Evolutionary conservation across 1,284 basidiomycete genomes (phyloP).

Genomic region (Trichosporon sp.): DNA sequence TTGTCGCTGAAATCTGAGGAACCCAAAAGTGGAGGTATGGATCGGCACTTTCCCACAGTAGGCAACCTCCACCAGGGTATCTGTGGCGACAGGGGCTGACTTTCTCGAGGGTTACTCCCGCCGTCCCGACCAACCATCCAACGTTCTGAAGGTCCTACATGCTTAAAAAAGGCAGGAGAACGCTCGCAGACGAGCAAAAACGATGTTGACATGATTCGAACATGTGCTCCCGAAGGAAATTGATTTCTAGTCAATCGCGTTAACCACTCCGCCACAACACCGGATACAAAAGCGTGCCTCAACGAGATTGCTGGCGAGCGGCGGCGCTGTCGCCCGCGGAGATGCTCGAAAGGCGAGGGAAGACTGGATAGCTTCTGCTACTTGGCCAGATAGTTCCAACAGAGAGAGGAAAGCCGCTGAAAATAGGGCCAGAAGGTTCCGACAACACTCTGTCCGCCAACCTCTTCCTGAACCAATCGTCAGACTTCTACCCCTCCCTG

Average conservation of each 20-base stretch:
- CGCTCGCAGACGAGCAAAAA: background rate
- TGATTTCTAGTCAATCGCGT: constrained; percentile 20
- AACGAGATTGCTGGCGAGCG: no score
- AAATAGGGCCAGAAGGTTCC: no score
- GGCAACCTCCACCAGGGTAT: background rate
- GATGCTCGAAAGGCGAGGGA: no score
- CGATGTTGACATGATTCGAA: constrained; percentile 21
- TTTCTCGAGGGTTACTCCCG: background rate
- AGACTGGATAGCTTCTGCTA: no score
- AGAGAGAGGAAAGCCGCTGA: no score
- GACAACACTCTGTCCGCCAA: no score
- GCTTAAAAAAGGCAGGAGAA: background rate
- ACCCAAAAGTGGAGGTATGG: background rate
- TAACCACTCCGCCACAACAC: constrained; percentile 20
- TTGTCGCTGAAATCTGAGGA: constrained; percentile 14
- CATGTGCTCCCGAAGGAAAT: constrained; percentile 20
- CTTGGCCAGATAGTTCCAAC: no score
- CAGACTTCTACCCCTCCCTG: no score
- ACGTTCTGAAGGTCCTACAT: background rate
- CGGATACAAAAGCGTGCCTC: background rate
- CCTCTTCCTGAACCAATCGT: no score
- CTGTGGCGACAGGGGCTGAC: background rate
- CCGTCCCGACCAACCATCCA: background rate
- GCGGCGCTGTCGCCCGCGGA: no score
- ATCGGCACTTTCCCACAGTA: background rate